Base-by-base conservation (phyloP, 108 stramenopile species). In the Aurantiochytrium sp. region DNA sequence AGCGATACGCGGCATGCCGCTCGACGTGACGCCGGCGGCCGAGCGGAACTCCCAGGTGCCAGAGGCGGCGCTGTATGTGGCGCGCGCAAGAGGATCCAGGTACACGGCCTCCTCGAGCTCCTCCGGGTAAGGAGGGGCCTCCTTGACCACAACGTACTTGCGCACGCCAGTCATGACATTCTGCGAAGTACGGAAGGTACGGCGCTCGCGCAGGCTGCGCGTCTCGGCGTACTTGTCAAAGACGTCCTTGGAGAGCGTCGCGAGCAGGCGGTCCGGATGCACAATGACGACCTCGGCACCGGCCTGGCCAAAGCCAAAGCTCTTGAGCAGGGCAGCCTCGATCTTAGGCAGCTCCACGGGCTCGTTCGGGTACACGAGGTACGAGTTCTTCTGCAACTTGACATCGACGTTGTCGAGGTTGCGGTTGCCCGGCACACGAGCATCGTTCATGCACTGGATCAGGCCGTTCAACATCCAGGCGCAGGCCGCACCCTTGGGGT, bases 281-380 rank as follows among this genome's bases (percentile, higher is more conserved):
- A 89, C 73, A 21, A 89, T 21, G 55, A 89, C 53, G 21, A 89
- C 44, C 76, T 89, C 89, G 43, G 58, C 89, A 19, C 89, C 89
- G 28, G 89, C 89, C 73, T 89, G 89, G 28, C 89, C 89, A 89
- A 89, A 89, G 6, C 89, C 89, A 88, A 89, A 89, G 73, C 73
- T 83, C 88, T 89, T 89, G 60, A 89, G 28, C 29, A 89, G 28
- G 28, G 76, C 89, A 12, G 89, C 72, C 29, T 45, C 25, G 45
- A 89, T 83, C 57, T 45, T 43, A 1, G 76, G 76, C 71, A 89
- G 49, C 73, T 87, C 5, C 16, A 89, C 43, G 29, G 73, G 6
- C 29, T 43, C 42, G 76, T 89, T 89, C n/a, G 76, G 72, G 89
- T 89, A 89, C 19, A 59, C 71, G 19, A 89, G 76, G 76, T 89